Conservation (phyloP, 805 yeast species). For the Candida morakotiae region DNA sequence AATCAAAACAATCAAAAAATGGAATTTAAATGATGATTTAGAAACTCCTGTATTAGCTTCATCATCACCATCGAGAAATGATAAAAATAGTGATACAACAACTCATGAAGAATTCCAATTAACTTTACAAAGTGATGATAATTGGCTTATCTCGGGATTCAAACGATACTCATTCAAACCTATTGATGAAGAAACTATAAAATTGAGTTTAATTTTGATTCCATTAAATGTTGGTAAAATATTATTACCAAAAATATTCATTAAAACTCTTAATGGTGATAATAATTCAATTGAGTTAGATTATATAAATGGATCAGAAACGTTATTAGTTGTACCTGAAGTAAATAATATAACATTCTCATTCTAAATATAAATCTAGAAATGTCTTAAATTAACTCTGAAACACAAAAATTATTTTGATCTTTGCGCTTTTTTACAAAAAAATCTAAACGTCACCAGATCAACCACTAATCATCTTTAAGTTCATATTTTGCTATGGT, state of each 20-base stretch:
- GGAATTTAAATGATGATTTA: conserved; percentile 27
- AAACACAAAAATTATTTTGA: too few species aligned
- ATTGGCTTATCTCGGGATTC: conserved; percentile 79
- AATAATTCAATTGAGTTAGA: conserved; percentile 59
- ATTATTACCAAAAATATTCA: conserved; percentile 56
- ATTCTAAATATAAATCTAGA: conserved; percentile 32
- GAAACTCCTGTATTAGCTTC: conserved; percentile 15
- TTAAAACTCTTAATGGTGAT: conserved; percentile 35
- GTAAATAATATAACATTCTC: conserved; percentile 57
- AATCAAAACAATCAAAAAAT: conserved; percentile 41
- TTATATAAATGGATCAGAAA: conserved; percentile 63
- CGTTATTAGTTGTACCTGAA: conserved; percentile 69
- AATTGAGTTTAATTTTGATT: conserved; percentile 47
- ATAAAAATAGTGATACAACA: not conserved
- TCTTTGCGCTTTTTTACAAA: not conserved
- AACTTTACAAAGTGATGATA: conserved; percentile 53
- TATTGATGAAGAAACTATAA: conserved; percentile 14
- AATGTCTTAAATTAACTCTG: too few species aligned
- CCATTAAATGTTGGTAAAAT: conserved; percentile 79
- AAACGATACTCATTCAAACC: conserved; percentile 49
- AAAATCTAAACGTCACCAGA: not conserved
- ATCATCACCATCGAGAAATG: conserved; percentile 17
- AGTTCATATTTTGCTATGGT: conserved; percentile 48
- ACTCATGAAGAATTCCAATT: conserved; percentile 34
- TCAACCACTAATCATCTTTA: not conserved